Conservation (phyloP, 768 basidiomycete species). For the Hericium rajendrae region DNA sequence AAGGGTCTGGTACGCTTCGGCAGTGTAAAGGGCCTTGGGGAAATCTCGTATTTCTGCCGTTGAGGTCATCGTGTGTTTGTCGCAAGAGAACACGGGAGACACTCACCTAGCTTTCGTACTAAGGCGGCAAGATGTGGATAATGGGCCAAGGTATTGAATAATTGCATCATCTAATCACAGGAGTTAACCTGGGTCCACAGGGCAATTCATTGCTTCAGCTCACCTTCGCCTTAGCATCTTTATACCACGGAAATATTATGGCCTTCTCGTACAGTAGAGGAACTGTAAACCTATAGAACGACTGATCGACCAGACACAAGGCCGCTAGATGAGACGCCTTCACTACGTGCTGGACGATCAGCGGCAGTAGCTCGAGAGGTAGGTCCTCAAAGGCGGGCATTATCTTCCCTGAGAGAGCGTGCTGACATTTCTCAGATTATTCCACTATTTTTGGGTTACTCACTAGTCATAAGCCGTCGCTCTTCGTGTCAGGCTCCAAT, state of each 20-base stretch:
- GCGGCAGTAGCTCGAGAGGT: constrained; percentile 55
- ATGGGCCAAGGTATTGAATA: constrained; percentile 53
- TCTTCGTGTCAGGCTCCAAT: no score
- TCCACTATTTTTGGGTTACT: neutral
- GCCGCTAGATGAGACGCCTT: constrained; percentile 43
- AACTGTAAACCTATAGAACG: constrained; percentile 42
- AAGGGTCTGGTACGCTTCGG: constrained; percentile 23
- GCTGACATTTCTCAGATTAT: neutral
- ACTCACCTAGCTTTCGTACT: constrained; percentile 50
- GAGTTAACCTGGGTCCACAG: neutral
- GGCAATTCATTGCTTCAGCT: neutral
- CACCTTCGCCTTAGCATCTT: constrained; percentile 52
- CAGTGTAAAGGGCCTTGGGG: constrained; percentile 38
- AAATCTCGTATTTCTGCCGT: constrained; percentile 64
- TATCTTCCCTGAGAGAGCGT: no score
- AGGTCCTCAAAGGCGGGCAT: constrained; percentile 46
- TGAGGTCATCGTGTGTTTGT: neutral
- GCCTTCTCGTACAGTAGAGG: constrained; percentile 47
- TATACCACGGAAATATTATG: constrained; percentile 65
- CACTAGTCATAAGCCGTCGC: no score
- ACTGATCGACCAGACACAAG: constrained; percentile 47
- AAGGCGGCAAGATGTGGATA: constrained; percentile 46
- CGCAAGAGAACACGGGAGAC: neutral
- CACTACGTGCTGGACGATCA: constrained; percentile 40
- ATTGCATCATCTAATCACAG: constrained; percentile 39